Evolutionary conservation across 129 eudicot genomes (phyloP).

Genomic region (Saposhnikovia divaricata): DNA sequence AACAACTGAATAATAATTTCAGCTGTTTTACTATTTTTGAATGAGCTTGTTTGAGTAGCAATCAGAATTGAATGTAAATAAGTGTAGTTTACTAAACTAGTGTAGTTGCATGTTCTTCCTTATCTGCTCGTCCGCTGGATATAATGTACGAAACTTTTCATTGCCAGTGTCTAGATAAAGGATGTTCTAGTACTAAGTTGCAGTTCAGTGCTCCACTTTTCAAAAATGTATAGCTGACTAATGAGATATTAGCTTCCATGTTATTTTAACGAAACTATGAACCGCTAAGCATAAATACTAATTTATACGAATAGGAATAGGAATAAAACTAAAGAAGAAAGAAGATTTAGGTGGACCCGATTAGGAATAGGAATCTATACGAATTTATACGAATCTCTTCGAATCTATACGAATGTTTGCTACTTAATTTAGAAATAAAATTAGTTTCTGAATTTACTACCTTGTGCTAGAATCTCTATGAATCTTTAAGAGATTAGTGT

Average conservation of each 20-base stretch:
- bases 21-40: too few relatives aligned
- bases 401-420: too few relatives aligned
- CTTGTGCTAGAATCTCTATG: too few relatives aligned
- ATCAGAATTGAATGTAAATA: not conserved
- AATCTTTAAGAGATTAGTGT: too few relatives aligned
- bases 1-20: not conserved
- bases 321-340: not conserved
- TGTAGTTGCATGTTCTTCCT: not conserved
- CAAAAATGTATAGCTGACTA: not conserved
- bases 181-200: not conserved
- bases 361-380: conserved; percentile 29
- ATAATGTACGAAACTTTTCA: not conserved
- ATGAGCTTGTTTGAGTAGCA: too few relatives aligned
- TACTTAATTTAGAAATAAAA: too few relatives aligned
- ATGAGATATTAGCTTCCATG: not conserved
- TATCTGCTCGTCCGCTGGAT: not conserved
- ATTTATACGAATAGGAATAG: not conserved
- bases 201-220: not conserved
- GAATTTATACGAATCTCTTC: too few relatives aligned
- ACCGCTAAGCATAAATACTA: not conserved
- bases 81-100: not conserved
- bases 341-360: conserved; percentile 25
- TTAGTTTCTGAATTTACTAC: too few relatives aligned
- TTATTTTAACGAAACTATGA: not conserved
- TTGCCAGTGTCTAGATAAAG: not conserved